Base-by-base conservation (phyloP, 192 early-diverging fungal species). In the Rhizophagus prolifer region DNA sequence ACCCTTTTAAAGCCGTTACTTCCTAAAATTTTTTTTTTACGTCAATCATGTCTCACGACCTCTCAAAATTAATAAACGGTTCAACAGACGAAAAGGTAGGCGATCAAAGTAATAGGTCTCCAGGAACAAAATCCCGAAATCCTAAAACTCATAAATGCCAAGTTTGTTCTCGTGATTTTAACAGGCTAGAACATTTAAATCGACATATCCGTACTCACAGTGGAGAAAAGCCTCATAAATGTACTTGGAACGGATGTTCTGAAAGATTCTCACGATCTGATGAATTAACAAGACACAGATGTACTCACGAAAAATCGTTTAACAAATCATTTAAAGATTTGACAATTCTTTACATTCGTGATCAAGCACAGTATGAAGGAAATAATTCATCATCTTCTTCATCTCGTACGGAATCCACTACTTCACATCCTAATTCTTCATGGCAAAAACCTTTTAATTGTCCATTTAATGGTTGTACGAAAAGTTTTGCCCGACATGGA, bases 221-320 rank as follows among this genome's bases (percentile, higher is more conserved):
- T 16, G 93, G 93, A 38, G 93, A 94, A 79, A 86, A 88, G 60
- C 93, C 93, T 1, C 93, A 91, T 83, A 79, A 85, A 54, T 94
- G 93, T 70, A 78, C 79, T 13, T 85, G 88, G 3, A 83, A 86
- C 12, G 91, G 86, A 50, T 94, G 93, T 69, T 88, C 82, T 36
- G 93, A 92, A 77, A 85, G 81, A 54, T 94, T 94, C 85, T 90
- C 91, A 31, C 87, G 92, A n/a, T 90, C 89, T 44, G 93, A 93
- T 79, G 90, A 89, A 16, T 82, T 94, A 23, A 85, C 87, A 60
- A 87, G 90, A 63, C 93, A 94, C 58, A 79, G 84, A 13, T 84
- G 87, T 65, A 88, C 86, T 23, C 91, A 90, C 63, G 83, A 65
- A 82, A 87, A 63, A 64, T 81, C 44, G 7, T 50, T 54, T 25